phyloP scores from a whole-genome alignment of 345 rosid species.

The Orychophragmus violaceus region DNA sequence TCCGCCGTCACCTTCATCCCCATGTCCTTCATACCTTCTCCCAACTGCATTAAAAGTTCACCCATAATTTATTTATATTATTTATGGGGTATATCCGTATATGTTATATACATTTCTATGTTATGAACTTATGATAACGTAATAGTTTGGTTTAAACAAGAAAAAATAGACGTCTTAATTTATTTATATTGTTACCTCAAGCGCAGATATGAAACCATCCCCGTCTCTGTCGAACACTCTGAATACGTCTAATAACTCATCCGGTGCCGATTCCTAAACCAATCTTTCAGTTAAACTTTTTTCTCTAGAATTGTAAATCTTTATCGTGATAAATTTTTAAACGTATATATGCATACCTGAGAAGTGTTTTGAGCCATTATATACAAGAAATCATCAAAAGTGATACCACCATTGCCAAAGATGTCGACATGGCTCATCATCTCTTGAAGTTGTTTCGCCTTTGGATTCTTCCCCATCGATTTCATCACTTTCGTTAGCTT shows the following conservation, averaged over 20 bases:
- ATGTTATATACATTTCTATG: no score
- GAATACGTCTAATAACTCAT: constrained; percentile 27
- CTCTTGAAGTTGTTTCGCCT: constrained; percentile 19
- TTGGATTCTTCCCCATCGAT: constrained; percentile 32
- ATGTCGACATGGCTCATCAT: constrained; percentile 32
- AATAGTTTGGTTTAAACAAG: not conserved
- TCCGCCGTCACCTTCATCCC: constrained; percentile 65
- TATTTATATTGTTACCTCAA: no score
- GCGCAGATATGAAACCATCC: constrained; percentile 21
- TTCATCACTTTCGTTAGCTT: constrained; percentile 29
- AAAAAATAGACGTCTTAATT: no score
- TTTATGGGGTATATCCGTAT: no score
- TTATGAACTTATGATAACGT: not conserved
- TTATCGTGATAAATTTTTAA: no score
- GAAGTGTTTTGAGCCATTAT: constrained; percentile 32
- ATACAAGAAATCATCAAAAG: constrained; percentile 30
- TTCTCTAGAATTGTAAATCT: no score
- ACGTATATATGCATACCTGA: no score
- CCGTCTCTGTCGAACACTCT: constrained; percentile 32
- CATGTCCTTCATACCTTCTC: constrained; percentile 73
- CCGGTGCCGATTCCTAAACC: constrained; percentile 19
- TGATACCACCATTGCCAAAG: constrained; percentile 27
- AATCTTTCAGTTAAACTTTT: not conserved
- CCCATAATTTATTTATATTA: no score
- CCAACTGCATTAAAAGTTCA: constrained; percentile 57